These are phyloP conservation scores for Globisporangium cylindrosporum DNA, from an alignment of 352 stramenopile genomes.

Conservation along the genomic window DNA sequence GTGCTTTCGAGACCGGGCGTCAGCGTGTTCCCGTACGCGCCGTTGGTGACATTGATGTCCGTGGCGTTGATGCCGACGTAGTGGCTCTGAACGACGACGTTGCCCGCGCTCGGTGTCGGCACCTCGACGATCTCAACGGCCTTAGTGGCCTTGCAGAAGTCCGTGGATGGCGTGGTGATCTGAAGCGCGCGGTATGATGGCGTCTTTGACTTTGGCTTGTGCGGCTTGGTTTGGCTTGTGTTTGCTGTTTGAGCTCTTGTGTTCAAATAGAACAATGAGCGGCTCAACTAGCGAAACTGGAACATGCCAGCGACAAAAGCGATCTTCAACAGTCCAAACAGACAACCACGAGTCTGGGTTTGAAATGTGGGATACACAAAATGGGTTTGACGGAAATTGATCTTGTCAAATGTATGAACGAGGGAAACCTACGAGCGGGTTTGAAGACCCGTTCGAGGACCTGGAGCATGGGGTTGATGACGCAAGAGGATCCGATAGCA, in stretches of 20 bases:
- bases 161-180: slow-evolving; percentile 33
- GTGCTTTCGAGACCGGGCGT: slow-evolving; percentile 35
- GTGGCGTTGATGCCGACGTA: slow-evolving; percentile 58
- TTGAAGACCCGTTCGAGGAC: not conserved
- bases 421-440: too few relatives aligned
- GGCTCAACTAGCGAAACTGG: not conserved
- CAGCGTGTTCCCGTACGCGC: slow-evolving; percentile 25
- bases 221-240: not conserved
- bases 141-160: slow-evolving; percentile 36
- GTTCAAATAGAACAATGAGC: not conserved
- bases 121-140: slow-evolving; percentile 27
- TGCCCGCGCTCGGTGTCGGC: slow-evolving; percentile 21
- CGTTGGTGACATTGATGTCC: slow-evolving; percentile 61
- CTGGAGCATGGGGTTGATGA: not conserved
- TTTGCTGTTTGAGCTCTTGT: not conserved
- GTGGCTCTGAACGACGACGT: slow-evolving; percentile 46
- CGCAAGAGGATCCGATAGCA: not conserved
- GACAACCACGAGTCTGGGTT: too few relatives aligned
- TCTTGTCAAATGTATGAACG: too few relatives aligned
- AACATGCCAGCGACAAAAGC: too few relatives aligned
- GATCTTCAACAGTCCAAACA: too few relatives aligned
- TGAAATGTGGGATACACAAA: too few relatives aligned
- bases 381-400: too few relatives aligned
- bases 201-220: slow-evolving; percentile 16
- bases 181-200: slow-evolving; percentile 30